Evolutionary conservation across 176 grass and related monocot genomes (phyloP), one percentile per base, ranked within the genome.

Genomic region (Zoysia pacifica): DNA sequence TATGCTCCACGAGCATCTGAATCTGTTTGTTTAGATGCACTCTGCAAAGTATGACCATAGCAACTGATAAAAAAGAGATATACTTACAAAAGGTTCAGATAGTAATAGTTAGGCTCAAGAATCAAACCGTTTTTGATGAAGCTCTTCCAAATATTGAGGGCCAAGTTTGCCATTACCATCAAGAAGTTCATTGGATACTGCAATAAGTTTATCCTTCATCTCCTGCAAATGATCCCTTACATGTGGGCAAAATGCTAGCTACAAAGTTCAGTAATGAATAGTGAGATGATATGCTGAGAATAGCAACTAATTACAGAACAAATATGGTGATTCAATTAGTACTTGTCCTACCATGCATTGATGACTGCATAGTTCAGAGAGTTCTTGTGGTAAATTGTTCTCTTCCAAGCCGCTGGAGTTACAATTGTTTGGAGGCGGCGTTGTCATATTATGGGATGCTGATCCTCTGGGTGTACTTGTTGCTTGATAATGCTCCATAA

Each of bases 401-500:
- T 85, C 82, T 11, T 84, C 48, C 67, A 67, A 67, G 61, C 47
- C 19, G 81, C 35, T 76, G 49, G 42, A 60, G 67, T 53, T 79
- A 83, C 69, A 83, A 79, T 78, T 88, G 63, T 74, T 79, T 62
- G 70, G 84, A 73, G 82, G 56, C 67, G 89, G 83, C 83, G 89
- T 83, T 59, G 84, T 48, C 59, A 70, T 81, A 50, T 86, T 47
- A 48, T 87, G 39, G 8, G 81, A 78, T 79, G 80, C 69, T 75
- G 44, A 87, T 28, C 85, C 88, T 87, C 70, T 89, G 38, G 92
- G 86, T 70, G 87, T 92, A 78, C 52, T 75, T 35, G 67, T 89
- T 79, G 86, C 79, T 91, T 98, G 90, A 72, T 93, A 93, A 74
- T 94, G 92, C 64, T 98, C 92, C 96, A 93, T 93, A 56, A 98